Base-by-base conservation (phyloP, 2,329 filamentous ascomycete genomes). In the Xylaria polymorpha region DNA sequence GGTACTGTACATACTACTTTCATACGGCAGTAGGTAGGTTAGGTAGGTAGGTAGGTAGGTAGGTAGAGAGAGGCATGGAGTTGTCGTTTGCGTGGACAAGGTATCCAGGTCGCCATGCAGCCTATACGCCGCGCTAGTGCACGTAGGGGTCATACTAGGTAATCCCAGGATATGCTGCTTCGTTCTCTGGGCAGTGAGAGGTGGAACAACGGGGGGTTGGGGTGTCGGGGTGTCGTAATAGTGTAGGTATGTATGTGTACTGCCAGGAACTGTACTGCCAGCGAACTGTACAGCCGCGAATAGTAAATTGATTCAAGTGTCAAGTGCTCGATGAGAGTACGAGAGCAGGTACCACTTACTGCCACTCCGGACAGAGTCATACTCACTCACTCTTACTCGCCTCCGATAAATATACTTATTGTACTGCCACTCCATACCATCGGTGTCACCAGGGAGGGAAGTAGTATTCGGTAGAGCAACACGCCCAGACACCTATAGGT, bases 181-280 rank as follows among this genome's bases (percentile, higher is more conserved):
- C 75, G 75, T 77, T 77, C 66, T 70, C 70, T 69, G 70, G 70
- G 74, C 76, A 77, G 72, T 77, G 72, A 77, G 72, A 75, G 65
- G 73, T 59, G 58, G 67, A 61, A 61, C 71, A 4, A 29, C 46
- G 63, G 66, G 72, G 71, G 70, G 72, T 22, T 72, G 71, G 20
- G 41, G 72, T 70, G 70, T 72, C 20, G 73, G 71, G 20, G 41
- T 59, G 56, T 32, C 56, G 39, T 58, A 58, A 57, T 41, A 5
- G 53, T 29, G 25, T 29, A 29, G 25, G 25, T 29, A 29, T 2
- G 25, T 29, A 29, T 4, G n/a, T 29, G 37, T 15, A 43, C 32
- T 6, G 51, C 32, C 51, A 18, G 10, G 15, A n/a, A 15, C 37
- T 58, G 39, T 43, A 41, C 37, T 18, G 29, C 55, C 29, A n/a